Evolutionary conservation across 1,284 basidiomycete genomes (phyloP).

Genomic region (Athelia sp.): DNA sequence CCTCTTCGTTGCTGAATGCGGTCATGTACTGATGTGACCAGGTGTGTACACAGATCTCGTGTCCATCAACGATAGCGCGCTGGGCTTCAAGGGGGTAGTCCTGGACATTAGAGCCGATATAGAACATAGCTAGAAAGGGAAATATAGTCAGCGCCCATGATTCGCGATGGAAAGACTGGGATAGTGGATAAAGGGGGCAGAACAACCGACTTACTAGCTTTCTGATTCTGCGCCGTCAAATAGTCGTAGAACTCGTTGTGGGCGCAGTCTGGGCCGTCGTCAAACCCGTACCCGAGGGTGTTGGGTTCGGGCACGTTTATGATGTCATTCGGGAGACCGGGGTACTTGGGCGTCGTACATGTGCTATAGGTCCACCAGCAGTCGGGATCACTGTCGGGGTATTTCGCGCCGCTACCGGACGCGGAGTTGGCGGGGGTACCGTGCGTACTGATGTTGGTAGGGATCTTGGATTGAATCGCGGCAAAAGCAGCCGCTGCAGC

Average conservation of each 20-base stretch:
- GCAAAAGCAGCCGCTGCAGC: slow-evolving; percentile 37
- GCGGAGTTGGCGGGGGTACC: slow-evolving; percentile 30
- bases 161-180: background rate
- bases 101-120: slow-evolving; percentile 74
- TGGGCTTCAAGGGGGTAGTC: slow-evolving; percentile 71
- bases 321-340: slow-evolving; percentile 47
- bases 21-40: slow-evolving; percentile 64
- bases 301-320: slow-evolving; percentile 60
- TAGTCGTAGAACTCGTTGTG: slow-evolving; percentile 47
- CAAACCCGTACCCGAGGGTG: slow-evolving; percentile 60
- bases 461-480: slow-evolving; percentile 23
- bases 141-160: background rate
- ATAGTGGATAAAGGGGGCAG: too few relatives aligned
- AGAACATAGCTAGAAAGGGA: slow-evolving; percentile 54
- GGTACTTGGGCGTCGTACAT: slow-evolving; percentile 51
- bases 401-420: slow-evolving; percentile 16
- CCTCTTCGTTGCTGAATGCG: slow-evolving; percentile 63
- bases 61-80: slow-evolving; percentile 57
- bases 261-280: slow-evolving; percentile 60
- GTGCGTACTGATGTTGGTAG: slow-evolving; percentile 30
- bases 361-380: slow-evolving; percentile 53
- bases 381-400: slow-evolving; percentile 1
- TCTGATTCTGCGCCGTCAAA: slow-evolving; percentile 58
- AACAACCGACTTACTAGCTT: slow-evolving; percentile 48
- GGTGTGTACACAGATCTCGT: slow-evolving; percentile 53